Evolutionary conservation across 2,329 filamentous ascomycete genomes (phyloP).

Genomic region (Trichoderma sp.): DNA sequence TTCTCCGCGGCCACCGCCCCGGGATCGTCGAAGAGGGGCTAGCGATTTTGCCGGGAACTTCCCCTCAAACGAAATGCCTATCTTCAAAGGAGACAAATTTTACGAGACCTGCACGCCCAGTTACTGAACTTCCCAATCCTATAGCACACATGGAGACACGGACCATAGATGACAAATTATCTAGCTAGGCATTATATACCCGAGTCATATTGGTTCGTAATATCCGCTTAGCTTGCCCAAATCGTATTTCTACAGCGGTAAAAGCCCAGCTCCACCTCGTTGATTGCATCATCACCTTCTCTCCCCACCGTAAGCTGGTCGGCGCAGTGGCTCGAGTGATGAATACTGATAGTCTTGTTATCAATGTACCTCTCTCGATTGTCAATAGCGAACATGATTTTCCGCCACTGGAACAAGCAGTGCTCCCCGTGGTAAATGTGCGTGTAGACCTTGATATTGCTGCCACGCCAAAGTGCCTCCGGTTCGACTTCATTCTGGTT

Average conservation of each 20-base stretch:
- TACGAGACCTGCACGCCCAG: neutral
- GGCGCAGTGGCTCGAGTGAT: neutral
- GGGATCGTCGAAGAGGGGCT: neutral
- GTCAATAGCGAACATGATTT: neutral
- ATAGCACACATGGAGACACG: too few species aligned
- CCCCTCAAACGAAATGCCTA: neutral
- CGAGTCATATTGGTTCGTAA: too few species aligned
- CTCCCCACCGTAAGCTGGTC: neutral
- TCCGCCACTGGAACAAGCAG: neutral
- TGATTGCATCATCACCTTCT: neutral
- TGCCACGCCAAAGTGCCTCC: neutral
- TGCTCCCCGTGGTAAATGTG: neutral
- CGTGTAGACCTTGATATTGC: neutral
- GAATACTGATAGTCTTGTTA: neutral
- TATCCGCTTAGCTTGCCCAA: neutral
- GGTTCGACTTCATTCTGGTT: neutral
- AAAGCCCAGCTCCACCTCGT: constrained; percentile 2
- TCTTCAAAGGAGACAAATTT: neutral
- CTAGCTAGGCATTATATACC: too few species aligned
- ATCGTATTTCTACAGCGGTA: neutral
- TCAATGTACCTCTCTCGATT: neutral
- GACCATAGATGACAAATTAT: too few species aligned
- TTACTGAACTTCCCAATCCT: too few species aligned
- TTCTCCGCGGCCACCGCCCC: neutral
- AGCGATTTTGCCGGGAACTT: neutral